Conservation (phyloP, 345 rosid genomes). For the Brassica napus region DNA sequence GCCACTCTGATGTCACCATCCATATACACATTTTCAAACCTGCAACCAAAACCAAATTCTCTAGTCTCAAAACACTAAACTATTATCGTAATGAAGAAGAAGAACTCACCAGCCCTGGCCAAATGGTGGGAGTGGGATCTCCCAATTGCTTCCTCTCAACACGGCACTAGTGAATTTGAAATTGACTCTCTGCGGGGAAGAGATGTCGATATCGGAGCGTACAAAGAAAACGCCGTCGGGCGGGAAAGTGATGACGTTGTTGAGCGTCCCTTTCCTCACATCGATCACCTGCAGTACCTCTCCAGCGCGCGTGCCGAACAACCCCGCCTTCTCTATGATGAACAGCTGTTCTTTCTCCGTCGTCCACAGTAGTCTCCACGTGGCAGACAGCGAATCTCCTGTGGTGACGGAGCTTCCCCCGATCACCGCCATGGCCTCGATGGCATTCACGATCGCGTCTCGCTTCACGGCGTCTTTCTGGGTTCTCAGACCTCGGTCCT, state of each 20-base stretch:
- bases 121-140: constrained; percentile 84
- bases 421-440: constrained; percentile 59
- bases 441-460: constrained; percentile 62
- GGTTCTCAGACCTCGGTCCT: constrained; percentile 81
- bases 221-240: constrained; percentile 92
- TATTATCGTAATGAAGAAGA: background rate
- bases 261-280: constrained; percentile 55
- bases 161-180: constrained; percentile 87
- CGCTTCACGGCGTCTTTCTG: constrained; percentile 59
- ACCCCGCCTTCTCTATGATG: constrained; percentile 76
- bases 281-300: constrained; percentile 93
- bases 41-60: constrained; percentile 24
- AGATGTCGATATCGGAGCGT: constrained; percentile 64
- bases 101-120: constrained; percentile 87
- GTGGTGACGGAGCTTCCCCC: constrained; percentile 66
- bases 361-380: constrained; percentile 91
- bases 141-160: constrained; percentile 69
- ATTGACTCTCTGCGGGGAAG: constrained; percentile 77
- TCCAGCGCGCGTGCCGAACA: constrained; percentile 74
- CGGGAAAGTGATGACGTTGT: constrained; percentile 89
- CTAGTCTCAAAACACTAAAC: background rate
- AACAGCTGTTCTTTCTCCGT: constrained; percentile 95
- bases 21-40: constrained; percentile 69
- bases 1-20: constrained; percentile 74
- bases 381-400: constrained; percentile 61